Percentiles rank a stretch among this genome's conserved stretches.
Conservation (phyloP, 208 protist species). For the Kentomonas sorsogonicus region DNA sequence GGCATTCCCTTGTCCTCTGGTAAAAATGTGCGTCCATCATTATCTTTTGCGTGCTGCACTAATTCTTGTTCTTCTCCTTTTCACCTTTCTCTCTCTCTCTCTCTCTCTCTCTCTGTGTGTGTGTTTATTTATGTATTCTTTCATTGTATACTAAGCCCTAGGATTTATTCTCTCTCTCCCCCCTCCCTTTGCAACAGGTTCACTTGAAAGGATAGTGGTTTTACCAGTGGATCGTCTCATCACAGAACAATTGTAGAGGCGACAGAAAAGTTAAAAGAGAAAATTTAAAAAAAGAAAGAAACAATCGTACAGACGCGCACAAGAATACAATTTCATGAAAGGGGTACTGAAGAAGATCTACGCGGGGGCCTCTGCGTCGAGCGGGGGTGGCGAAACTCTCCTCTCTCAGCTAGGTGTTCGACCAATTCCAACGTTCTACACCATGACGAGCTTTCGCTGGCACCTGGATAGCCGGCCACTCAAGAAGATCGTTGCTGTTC, state of each 20-base stretch:
- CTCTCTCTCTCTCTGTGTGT: conserved; percentile 2
- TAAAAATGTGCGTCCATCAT: conserved; percentile 1
- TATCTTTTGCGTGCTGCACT: too few species aligned
- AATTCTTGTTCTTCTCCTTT: too few species aligned
- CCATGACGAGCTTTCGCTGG: conserved; percentile 68
- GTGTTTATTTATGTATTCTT: conserved; percentile 4
- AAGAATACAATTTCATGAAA: too few species aligned
- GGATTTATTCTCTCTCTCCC: conserved; percentile 9
- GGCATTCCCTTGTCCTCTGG: too few species aligned
- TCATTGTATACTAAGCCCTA: conserved; percentile 3
- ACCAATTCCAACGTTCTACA: conserved; percentile 19
- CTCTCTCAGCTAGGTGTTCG: too few species aligned
- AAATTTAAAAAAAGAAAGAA: too few species aligned
- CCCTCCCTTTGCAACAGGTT: conserved; percentile 8
- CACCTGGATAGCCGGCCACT: conserved; percentile 68
- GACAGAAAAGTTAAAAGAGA: background rate
- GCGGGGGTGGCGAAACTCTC: too few species aligned
- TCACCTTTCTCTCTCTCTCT: conserved; percentile 13
- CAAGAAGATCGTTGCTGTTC: conserved; percentile 58
- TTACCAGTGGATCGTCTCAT: too few species aligned
- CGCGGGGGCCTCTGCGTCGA: too few species aligned
- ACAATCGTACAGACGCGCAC: too few species aligned
- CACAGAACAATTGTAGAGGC: background rate
- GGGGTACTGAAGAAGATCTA: too few species aligned
- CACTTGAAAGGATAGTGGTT: background rate